A percentile compares a stretch with the other conserved stretches of the same genome.
These are phyloP conservation scores for Lipomyces mesembrius DNA, from an alignment of 805 yeast species.

Conservation along the genomic window DNA sequence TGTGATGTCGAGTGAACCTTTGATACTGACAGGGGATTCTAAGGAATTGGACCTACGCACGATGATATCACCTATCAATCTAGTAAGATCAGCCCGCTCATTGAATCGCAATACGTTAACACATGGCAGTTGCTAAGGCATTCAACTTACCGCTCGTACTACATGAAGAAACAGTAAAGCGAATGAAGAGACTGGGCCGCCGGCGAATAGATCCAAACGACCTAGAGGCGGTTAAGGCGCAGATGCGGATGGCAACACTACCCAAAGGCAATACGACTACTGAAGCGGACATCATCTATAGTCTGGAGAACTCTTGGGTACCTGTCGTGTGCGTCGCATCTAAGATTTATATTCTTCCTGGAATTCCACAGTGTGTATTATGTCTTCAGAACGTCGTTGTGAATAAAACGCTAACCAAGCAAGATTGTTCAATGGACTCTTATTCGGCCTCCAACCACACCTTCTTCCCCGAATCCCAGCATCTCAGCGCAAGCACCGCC, in stretches of 20 bases:
- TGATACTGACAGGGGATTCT: conserved; percentile 40
- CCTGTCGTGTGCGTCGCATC: conserved; percentile 74
- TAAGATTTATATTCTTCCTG: conserved; percentile 76
- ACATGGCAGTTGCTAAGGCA: conserved; percentile 58
- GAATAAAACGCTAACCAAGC: conserved; percentile 1
- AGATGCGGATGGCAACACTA: conserved; percentile 77
- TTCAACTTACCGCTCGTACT: conserved; percentile 56
- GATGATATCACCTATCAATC: conserved; percentile 85
- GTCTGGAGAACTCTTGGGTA: conserved; percentile 71
- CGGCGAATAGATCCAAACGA: conserved; percentile 45
- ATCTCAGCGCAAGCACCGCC: conserved; percentile 48
- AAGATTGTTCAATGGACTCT: conserved; percentile 59
- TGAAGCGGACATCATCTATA: conserved; percentile 46
- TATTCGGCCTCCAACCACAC: conserved; percentile 52
- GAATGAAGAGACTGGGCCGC: conserved; percentile 58
- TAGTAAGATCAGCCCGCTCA: conserved; percentile 15
- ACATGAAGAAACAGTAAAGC: conserved; percentile 61
- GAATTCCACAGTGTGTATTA: conserved; percentile 62
- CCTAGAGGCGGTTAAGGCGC: conserved; percentile 59
- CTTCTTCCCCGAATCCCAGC: conserved; percentile 49
- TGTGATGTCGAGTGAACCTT: not conserved
- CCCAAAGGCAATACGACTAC: conserved; percentile 53
- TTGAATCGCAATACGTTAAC: not conserved
- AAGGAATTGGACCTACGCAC: conserved; percentile 79
- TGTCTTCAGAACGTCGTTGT: not conserved